phyloP scores from a whole-genome alignment of 2,329 filamentous ascomycete genomes.

The Ceratocystis variospora region DNA sequence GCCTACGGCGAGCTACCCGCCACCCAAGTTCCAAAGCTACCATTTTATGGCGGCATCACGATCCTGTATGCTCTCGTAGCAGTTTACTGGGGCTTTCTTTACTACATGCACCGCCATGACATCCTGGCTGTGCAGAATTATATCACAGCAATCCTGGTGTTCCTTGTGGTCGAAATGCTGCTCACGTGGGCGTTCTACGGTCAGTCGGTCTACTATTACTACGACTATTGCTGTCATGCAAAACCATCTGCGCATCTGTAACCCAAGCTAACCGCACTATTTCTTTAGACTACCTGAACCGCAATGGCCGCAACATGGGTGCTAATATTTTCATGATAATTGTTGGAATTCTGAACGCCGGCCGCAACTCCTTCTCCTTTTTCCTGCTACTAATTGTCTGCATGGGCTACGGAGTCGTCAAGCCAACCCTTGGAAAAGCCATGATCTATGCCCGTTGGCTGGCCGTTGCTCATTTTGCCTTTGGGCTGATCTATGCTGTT shows the following conservation, averaged over 20 bases:
- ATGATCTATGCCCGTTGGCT: constrained; percentile 91
- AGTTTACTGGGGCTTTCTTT: constrained; percentile 84
- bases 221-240: constrained; percentile 18
- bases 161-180: constrained; percentile 88
- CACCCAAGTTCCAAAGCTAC: constrained; percentile 89
- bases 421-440: constrained; percentile 75
- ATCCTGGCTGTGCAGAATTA: constrained; percentile 98
- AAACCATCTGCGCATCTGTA: no score
- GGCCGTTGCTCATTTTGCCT: constrained; percentile 84
- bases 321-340: constrained; percentile 78
- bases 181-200: constrained; percentile 98
- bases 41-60: constrained; percentile 89
- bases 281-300: constrained; percentile 72
- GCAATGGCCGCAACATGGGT: constrained; percentile 67
- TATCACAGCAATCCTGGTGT: constrained; percentile 90
- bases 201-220: constrained; percentile 28
- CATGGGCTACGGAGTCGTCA: constrained; percentile 98
- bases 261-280: background rate
- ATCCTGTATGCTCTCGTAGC: constrained; percentile 84
- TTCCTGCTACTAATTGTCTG: constrained; percentile 95
- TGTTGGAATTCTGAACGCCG: constrained; percentile 86
- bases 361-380: constrained; percentile 93
- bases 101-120: constrained; percentile 85
- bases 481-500: constrained; percentile 84
- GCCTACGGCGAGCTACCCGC: constrained; percentile 91